These are phyloP conservation scores for Alternaria tenuissima DNA, from an alignment of 2,329 filamentous ascomycete genomes.

Conservation along the genomic window DNA sequence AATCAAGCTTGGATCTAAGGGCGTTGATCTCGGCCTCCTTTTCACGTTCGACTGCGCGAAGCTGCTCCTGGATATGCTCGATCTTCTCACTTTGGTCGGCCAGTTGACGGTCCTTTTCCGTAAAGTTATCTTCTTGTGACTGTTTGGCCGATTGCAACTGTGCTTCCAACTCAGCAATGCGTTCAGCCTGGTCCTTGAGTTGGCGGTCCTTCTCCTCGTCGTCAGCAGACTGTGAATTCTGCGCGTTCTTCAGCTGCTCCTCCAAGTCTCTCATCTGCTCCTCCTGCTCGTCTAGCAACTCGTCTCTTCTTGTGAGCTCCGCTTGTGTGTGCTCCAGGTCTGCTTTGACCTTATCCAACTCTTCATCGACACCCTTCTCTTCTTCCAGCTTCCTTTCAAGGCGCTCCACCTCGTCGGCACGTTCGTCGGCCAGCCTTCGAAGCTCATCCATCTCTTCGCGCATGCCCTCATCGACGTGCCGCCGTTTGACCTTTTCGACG, in stretches of 20 bases:
- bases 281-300: slow-evolving; percentile 49
- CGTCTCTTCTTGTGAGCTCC: slow-evolving; percentile 46
- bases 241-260: slow-evolving; percentile 40
- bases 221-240: slow-evolving; percentile 39
- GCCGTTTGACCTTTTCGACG: slow-evolving; percentile 80
- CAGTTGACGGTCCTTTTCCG: slow-evolving; percentile 41
- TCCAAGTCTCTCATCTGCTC: slow-evolving; percentile 48
- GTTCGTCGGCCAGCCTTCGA: slow-evolving; percentile 55
- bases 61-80: slow-evolving; percentile 45
- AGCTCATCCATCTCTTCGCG: slow-evolving; percentile 66
- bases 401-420: slow-evolving; percentile 46
- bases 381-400: slow-evolving; percentile 48
- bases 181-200: slow-evolving; percentile 40
- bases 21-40: slow-evolving; percentile 55
- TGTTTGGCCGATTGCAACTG: slow-evolving; percentile 37
- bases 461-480: slow-evolving; percentile 75
- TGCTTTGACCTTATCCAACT: slow-evolving; percentile 46
- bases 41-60: slow-evolving; percentile 35
- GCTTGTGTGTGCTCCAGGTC: slow-evolving; percentile 47
- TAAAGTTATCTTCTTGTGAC: slow-evolving; percentile 28
- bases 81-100: slow-evolving; percentile 46
- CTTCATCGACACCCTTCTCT: slow-evolving; percentile 40
- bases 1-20: slow-evolving; percentile 53
- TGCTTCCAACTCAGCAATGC: slow-evolving; percentile 39
- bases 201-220: slow-evolving; percentile 43